Percentiles rank a stretch among this genome's conserved stretches.
Conservation (phyloP, 352 stramenopile genomes). For the Globisporangium uncinulatum region DNA sequence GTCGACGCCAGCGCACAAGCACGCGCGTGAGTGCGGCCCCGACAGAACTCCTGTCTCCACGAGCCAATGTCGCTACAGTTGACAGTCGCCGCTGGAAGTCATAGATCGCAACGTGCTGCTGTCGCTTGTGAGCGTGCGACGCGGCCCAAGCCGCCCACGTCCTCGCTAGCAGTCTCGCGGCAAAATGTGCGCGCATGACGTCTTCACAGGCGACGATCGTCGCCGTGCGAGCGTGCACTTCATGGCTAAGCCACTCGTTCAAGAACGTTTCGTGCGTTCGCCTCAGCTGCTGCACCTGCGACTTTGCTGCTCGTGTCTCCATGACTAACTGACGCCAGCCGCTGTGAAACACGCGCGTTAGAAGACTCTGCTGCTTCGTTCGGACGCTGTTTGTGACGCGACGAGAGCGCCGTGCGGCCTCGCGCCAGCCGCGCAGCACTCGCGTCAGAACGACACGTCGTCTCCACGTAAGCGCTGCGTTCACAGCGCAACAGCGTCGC, state of each 20-base stretch:
- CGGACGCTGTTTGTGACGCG: not conserved
- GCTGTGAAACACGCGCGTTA: constrained; percentile 12
- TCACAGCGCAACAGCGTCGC: not conserved
- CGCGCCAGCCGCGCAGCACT: not conserved
- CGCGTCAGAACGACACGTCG: not conserved
- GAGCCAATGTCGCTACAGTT: not conserved
- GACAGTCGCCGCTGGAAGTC: not conserved
- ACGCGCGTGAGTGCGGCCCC: constrained; percentile 1
- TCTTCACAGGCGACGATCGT: constrained; percentile 21
- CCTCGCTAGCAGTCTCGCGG: constrained; percentile 10
- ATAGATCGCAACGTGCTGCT: not conserved
- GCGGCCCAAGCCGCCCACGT: constrained; percentile 20
- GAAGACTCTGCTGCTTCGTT: not conserved
- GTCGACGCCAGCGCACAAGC: constrained; percentile 20
- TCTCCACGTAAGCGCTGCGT: not conserved
- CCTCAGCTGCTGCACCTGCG: constrained; percentile 12
- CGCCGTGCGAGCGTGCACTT: constrained; percentile 17
- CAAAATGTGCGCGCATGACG: constrained; percentile 11
- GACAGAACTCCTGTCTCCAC: not conserved
- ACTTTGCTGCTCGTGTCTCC: constrained; percentile 14
- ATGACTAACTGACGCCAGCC: constrained; percentile 18
- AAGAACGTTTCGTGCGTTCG: constrained; percentile 20
- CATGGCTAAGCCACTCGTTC: constrained; percentile 19
- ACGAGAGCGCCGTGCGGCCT: not conserved
- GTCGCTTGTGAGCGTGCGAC: constrained; percentile 15